Conservation (phyloP, 2,329 filamentous ascomycete genomes). For the Aspergillus candidus region DNA sequence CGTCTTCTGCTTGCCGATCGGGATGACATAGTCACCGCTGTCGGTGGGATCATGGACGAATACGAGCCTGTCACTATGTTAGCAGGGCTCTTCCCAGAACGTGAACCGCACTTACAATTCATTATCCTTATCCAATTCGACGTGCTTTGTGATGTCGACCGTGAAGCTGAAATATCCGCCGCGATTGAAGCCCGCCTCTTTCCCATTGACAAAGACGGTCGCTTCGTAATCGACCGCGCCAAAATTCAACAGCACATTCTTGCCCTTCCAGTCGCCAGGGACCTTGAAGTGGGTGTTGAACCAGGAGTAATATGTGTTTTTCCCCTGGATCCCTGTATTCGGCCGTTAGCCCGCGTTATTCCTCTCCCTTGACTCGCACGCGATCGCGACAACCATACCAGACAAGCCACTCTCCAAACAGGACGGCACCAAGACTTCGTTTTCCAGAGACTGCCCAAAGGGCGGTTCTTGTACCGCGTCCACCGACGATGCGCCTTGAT, state of each 20-base stretch:
- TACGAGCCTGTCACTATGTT: conserved; percentile 44
- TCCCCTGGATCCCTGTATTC: conserved; percentile 33
- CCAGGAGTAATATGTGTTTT: conserved; percentile 39
- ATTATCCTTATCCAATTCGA: conserved; percentile 44
- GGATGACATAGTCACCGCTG: conserved; percentile 48
- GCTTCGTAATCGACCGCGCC: conserved; percentile 49
- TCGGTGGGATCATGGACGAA: conserved; percentile 66
- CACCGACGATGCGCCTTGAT: conserved; percentile 35
- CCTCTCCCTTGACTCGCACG: too few species aligned
- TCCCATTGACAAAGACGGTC: conserved; percentile 54
- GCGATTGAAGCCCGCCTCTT: conserved; percentile 47
- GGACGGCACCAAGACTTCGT: conserved; percentile 48
- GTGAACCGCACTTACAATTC: conserved; percentile 42
- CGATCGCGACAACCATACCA: conserved; percentile 22
- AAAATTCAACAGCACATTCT: conserved; percentile 44
- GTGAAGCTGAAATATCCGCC: conserved; percentile 60
- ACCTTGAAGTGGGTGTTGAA: conserved; percentile 46
- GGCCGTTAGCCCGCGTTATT: neutral
- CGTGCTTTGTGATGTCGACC: conserved; percentile 50
- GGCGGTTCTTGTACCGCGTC: conserved; percentile 40
- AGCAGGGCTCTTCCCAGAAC: neutral
- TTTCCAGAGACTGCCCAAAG: conserved; percentile 37
- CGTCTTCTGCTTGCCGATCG: conserved; percentile 60
- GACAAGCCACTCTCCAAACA: conserved; percentile 51
- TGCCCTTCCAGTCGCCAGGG: conserved; percentile 38